Evolutionary conservation across 371 early-diverging fungal species (phyloP).

Genomic region (Dinochytrium kinnereticum): DNA sequence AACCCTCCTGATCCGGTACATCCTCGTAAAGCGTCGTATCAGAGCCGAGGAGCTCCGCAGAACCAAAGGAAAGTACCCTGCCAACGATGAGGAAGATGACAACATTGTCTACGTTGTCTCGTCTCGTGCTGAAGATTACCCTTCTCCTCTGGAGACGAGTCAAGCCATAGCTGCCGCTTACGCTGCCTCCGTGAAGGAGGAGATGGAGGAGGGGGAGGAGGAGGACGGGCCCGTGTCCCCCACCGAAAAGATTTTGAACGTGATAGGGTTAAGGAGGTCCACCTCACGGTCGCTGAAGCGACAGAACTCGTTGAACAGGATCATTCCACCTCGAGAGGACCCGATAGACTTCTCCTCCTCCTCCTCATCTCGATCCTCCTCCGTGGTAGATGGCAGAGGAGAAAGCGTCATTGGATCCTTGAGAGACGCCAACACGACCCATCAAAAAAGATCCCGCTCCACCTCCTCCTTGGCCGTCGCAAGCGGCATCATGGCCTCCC

Average conservation of each 20-base stretch:
- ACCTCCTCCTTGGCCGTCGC: too few species aligned
- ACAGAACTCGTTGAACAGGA: background rate
- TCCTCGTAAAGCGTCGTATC: background rate
- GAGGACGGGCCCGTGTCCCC: background rate
- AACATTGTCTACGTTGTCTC: background rate
- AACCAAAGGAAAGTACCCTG: constrained; percentile 2
- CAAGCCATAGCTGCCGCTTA: constrained; percentile 12
- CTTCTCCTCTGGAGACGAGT: constrained; percentile 6
- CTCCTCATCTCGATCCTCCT: too few species aligned
- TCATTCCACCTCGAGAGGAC: too few species aligned
- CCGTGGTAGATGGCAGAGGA: too few species aligned
- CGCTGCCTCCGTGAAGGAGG: background rate
- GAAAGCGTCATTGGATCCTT: too few species aligned
- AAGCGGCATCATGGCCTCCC: too few species aligned
- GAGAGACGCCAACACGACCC: too few species aligned
- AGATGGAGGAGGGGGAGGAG: background rate
- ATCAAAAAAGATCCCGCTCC: too few species aligned
- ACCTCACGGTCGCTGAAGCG: background rate
- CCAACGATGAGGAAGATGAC: background rate
- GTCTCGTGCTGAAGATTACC: background rate
- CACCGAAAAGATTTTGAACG: background rate
- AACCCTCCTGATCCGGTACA: background rate
- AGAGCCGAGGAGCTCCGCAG: background rate
- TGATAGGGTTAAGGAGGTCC: background rate
- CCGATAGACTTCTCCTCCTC: too few species aligned